Percentiles rank a stretch among this genome's conserved stretches.
Evolutionary conservation across 2,329 filamentous ascomycete genomes (phyloP).

Genomic region (Pestalotiopsis sp.): DNA sequence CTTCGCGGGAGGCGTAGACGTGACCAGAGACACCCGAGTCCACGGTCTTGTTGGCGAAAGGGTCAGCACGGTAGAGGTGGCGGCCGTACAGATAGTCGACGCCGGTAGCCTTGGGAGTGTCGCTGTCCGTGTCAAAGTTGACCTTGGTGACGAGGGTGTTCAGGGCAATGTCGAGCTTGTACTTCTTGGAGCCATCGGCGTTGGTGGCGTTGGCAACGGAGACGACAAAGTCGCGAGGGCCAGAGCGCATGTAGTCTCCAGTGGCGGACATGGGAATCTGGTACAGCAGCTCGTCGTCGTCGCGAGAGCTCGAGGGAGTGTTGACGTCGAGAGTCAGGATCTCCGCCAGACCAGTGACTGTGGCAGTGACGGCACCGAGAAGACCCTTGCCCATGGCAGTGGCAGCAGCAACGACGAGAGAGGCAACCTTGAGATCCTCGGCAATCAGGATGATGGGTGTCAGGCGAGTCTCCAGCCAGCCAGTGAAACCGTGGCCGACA

Average conservation of each 20-base stretch:
- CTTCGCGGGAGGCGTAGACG: conserved; percentile 23
- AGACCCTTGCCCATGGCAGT: conserved; percentile 10
- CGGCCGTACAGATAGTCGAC: conserved; percentile 21
- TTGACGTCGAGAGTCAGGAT: conserved; percentile 14
- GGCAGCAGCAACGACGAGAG: conserved; percentile 13
- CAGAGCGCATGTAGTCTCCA: conserved; percentile 40
- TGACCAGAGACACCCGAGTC: conserved; percentile 9
- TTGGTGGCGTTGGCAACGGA: conserved; percentile 40
- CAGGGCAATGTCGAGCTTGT: conserved; percentile 43
- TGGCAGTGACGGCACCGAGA: conserved; percentile 7
- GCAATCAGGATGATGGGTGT: conserved; percentile 46
- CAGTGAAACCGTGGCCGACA: conserved; percentile 28
- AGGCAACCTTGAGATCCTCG: conserved; percentile 43
- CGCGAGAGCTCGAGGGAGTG: conserved; percentile 19
- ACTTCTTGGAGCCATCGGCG: conserved; percentile 32
- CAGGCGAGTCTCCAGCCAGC: conserved; percentile 28
- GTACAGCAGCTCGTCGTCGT: conserved; percentile 44
- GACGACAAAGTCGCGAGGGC: conserved; percentile 52
- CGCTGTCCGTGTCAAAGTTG: conserved; percentile 17
- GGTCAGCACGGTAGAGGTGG: conserved; percentile 22
- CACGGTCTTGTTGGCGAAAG: not conserved
- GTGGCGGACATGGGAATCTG: conserved; percentile 50
- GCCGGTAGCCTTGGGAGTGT: conserved; percentile 18
- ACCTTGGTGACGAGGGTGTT: conserved; percentile 25
- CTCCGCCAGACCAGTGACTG: conserved; percentile 12